These are phyloP conservation scores for Iberis amara DNA, from an alignment of 441 rosid species.

Conservation along the genomic window DNA sequence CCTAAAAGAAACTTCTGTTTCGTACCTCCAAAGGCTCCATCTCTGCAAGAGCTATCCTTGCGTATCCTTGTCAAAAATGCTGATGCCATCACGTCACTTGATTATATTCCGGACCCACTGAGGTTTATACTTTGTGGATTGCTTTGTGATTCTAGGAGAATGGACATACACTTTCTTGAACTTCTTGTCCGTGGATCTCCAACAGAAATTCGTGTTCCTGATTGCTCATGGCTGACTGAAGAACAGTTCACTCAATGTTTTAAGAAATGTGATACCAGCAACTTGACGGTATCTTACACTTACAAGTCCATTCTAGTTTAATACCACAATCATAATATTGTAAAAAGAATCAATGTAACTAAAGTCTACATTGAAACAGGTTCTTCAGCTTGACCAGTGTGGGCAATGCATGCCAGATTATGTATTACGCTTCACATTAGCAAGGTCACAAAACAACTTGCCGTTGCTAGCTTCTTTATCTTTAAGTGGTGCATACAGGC, in stretches of 20 bases:
- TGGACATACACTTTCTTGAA: slow-evolving; percentile 44
- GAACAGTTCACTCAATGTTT: slow-evolving; percentile 54
- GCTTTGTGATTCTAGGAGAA: slow-evolving; percentile 69
- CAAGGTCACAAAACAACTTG: slow-evolving; percentile 49
- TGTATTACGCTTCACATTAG: slow-evolving; percentile 44
- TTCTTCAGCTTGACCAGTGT: slow-evolving; percentile 79
- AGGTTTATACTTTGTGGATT: slow-evolving; percentile 56
- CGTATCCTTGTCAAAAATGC: slow-evolving; percentile 58
- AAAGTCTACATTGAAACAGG: slow-evolving; percentile 38
- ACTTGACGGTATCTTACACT: slow-evolving; percentile 49
- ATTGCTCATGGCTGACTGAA: slow-evolving; percentile 90
- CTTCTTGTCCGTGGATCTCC: slow-evolving; percentile 67
- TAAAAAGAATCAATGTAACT: not conserved
- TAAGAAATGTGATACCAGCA: slow-evolving; percentile 52
- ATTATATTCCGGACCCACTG: slow-evolving; percentile 63
- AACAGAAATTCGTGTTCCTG: slow-evolving; percentile 54
- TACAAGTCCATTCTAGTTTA: slow-evolving; percentile 17
- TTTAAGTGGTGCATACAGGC: slow-evolving; percentile 71
- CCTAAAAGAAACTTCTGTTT: slow-evolving; percentile 38
- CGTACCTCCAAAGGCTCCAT: slow-evolving; percentile 37
- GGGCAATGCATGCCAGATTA: slow-evolving; percentile 85
- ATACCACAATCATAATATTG: not conserved
- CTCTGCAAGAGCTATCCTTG: slow-evolving; percentile 54
- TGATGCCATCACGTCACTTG: slow-evolving; percentile 77
- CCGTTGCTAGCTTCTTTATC: slow-evolving; percentile 58